Conservation (phyloP, 148 eudicot genomes). For the Diospyros lotus region DNA sequence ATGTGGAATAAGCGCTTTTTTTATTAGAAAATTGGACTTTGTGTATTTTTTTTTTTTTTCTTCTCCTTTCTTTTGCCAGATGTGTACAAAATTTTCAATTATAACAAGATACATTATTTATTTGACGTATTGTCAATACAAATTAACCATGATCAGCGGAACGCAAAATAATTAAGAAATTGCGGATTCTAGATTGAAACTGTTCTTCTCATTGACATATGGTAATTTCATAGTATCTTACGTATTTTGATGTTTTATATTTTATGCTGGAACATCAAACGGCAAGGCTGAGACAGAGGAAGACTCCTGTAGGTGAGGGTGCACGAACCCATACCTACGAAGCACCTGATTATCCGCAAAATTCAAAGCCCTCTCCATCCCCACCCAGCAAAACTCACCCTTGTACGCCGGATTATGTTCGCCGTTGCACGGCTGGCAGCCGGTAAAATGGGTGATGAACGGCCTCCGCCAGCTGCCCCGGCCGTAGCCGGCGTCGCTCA, state of each 20-base stretch:
- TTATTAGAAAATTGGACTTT: too few species aligned
- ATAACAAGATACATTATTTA: too few species aligned
- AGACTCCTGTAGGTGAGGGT: slow-evolving; percentile 38
- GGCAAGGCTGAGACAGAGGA: slow-evolving; percentile 39
- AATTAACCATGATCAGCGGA: too few species aligned
- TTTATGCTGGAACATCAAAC: slow-evolving; percentile 31
- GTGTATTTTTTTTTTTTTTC: too few species aligned
- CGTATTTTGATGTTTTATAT: neutral
- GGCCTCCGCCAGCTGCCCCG: slow-evolving; percentile 50
- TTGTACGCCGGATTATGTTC: slow-evolving; percentile 49
- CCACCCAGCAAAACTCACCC: slow-evolving; percentile 43
- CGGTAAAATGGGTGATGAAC: slow-evolving; percentile 86
- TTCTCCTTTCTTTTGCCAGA: too few species aligned
- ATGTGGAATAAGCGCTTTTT: too few species aligned
- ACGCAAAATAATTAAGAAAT: too few species aligned
- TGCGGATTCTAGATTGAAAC: too few species aligned
- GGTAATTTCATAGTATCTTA: too few species aligned
- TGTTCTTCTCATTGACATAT: too few species aligned
- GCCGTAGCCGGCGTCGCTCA: slow-evolving; percentile 29
- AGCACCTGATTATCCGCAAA: slow-evolving; percentile 89
- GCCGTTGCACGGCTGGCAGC: slow-evolving; percentile 91
- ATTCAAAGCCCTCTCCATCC: slow-evolving; percentile 60
- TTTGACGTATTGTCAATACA: too few species aligned
- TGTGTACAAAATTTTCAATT: too few species aligned
- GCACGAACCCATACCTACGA: slow-evolving; percentile 57